These are phyloP conservation scores for Nicotiana paniculata DNA, from an alignment of 257 asterid species.

Conservation along the genomic window DNA sequence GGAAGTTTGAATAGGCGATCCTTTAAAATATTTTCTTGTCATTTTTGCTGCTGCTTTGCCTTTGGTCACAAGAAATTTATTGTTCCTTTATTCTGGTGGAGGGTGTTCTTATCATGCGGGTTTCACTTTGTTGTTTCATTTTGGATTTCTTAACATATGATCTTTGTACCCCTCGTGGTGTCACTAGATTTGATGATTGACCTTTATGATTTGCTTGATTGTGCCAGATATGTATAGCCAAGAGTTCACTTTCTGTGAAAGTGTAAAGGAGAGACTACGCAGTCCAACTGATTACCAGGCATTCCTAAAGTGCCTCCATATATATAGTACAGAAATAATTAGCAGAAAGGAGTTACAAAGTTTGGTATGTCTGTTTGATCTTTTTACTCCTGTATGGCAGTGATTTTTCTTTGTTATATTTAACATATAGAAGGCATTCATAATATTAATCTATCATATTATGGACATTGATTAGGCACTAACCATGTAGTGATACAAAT, in stretches of 20 bases:
- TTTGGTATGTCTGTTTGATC: slow-evolving; percentile 18
- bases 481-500: neutral
- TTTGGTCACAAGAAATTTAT: neutral
- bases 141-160: neutral
- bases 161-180: neutral
- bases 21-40: neutral
- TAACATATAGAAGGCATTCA: neutral
- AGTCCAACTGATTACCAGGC: slow-evolving; percentile 28
- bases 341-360: slow-evolving; percentile 25
- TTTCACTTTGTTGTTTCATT: neutral
- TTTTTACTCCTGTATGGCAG: neutral
- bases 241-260: slow-evolving; percentile 28
- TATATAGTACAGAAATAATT: slow-evolving; percentile 25
- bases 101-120: neutral
- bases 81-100: slow-evolving; percentile 2
- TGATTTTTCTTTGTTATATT: neutral
- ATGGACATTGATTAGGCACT: slow-evolving; percentile 4
- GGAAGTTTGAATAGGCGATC: neutral
- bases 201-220: slow-evolving; percentile 15
- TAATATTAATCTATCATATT: neutral
- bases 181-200: neutral
- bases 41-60: neutral
- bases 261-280: slow-evolving; percentile 31
- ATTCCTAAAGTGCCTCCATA: slow-evolving; percentile 34
- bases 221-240: slow-evolving; percentile 30